These are phyloP conservation scores for Aspergillus nomiae DNA, from an alignment of 2,329 filamentous ascomycete species.

Conservation along the genomic window DNA sequence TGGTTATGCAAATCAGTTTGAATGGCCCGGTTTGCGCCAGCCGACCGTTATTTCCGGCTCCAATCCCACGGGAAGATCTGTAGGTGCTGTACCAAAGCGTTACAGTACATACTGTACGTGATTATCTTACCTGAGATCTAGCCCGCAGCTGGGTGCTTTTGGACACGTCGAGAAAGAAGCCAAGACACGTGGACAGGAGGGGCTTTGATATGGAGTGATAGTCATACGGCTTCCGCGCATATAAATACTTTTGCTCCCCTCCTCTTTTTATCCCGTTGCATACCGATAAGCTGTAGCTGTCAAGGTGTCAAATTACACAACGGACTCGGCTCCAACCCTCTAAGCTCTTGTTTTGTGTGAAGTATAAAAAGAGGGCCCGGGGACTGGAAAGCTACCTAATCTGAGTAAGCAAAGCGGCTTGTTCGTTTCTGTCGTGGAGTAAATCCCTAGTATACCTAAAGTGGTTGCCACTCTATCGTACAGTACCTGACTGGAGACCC, in stretches of 20 bases:
- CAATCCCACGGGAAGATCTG: constrained; percentile 4
- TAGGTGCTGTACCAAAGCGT: not conserved
- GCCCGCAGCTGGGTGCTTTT: constrained; percentile 1
- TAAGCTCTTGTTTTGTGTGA: not conserved
- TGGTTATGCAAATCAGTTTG: not conserved
- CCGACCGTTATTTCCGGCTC: not conserved
- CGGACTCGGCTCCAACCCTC: not conserved
- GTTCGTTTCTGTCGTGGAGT: not conserved
- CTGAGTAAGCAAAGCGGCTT: not conserved
- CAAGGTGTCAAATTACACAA: not conserved
- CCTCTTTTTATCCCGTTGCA: not conserved
- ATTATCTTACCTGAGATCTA: constrained; percentile 4
- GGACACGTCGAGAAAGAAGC: constrained; percentile 17
- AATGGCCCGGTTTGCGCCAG: not conserved
- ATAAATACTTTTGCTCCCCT: not conserved
- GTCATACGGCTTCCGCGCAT: not conserved
- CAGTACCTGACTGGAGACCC: not conserved
- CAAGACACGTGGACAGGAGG: constrained; percentile 19
- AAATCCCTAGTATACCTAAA: not conserved
- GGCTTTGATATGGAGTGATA: constrained; percentile 6
- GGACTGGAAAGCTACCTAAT: not conserved
- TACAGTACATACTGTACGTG: not conserved
- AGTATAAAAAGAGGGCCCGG: constrained; percentile 3
- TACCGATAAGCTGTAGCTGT: not conserved
- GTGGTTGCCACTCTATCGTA: not conserved